Evolutionary conservation across 1,284 basidiomycete genomes (phyloP).

Genomic region (Ustilago loliicola): DNA sequence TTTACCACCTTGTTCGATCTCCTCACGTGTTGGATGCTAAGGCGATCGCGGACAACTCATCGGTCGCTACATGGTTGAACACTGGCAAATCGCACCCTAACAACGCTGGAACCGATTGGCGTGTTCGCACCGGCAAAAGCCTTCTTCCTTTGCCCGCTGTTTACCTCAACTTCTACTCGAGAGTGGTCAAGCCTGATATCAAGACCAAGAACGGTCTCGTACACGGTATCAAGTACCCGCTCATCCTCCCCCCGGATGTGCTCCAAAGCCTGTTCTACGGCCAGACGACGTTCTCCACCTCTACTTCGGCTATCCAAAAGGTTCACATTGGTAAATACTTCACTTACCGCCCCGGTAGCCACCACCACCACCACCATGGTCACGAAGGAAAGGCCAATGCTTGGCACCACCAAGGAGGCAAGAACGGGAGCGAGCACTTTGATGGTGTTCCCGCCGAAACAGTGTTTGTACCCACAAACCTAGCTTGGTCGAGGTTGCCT

Average conservation of each 20-base stretch:
- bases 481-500: constrained; percentile 77
- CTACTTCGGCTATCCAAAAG: constrained; percentile 68
- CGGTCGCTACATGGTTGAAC: constrained; percentile 75
- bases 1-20: constrained; percentile 77
- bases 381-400: constrained; percentile 62
- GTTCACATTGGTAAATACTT: constrained; percentile 41
- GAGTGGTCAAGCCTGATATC: constrained; percentile 72
- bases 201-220: constrained; percentile 77
- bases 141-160: constrained; percentile 71
- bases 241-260: constrained; percentile 77
- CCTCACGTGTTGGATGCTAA: constrained; percentile 69
- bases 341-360: constrained; percentile 73
- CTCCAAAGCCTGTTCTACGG: constrained; percentile 76
- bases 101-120: constrained; percentile 74
- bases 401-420: constrained; percentile 10
- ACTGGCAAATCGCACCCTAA: constrained; percentile 34
- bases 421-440: constrained; percentile 20
- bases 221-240: constrained; percentile 77
- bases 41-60: constrained; percentile 76
- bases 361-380: constrained; percentile 72
- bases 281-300: constrained; percentile 75
- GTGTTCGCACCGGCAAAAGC: constrained; percentile 75
- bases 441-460: constrained; percentile 76
- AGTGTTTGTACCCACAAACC: constrained; percentile 78
- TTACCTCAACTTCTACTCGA: constrained; percentile 76